These are phyloP conservation scores for Nakazawaea molendinolei DNA, from an alignment of 805 yeast genomes.

Conservation along the genomic window DNA sequence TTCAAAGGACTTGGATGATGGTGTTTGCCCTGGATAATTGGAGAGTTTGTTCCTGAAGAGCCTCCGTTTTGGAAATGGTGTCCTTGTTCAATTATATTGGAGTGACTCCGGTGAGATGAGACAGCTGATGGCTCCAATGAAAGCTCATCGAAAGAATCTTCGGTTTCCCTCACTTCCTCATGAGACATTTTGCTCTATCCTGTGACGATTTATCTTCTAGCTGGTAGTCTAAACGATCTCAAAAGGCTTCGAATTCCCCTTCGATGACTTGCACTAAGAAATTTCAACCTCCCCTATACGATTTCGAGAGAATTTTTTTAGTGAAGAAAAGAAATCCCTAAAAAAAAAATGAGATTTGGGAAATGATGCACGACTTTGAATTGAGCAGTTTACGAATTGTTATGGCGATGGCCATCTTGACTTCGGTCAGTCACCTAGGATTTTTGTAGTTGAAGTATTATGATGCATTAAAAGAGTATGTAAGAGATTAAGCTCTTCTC, in stretches of 20 bases:
- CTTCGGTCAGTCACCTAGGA: too few relatives aligned
- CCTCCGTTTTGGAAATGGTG: neutral
- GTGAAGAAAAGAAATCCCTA: too few relatives aligned
- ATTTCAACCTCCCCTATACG: too few relatives aligned
- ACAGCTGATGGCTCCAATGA: neutral
- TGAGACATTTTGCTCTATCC: neutral
- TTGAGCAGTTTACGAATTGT: too few relatives aligned
- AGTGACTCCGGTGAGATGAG: neutral
- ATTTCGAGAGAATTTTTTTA: too few relatives aligned
- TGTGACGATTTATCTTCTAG: neutral
- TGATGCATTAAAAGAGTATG: neutral
- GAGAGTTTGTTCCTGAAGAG: too few relatives aligned
- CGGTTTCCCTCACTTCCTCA: neutral
- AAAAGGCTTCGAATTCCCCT: too few relatives aligned
- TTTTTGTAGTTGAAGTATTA: too few relatives aligned
- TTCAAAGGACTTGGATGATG: constrained; percentile 23
- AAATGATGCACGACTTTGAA: too few relatives aligned
- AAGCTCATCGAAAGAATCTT: constrained; percentile 2
- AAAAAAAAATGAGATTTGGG: too few relatives aligned
- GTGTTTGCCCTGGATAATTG: neutral
- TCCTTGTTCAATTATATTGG: neutral
- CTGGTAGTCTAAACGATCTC: neutral
- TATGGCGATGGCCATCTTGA: too few relatives aligned
- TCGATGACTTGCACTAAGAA: too few relatives aligned
- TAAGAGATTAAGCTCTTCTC: constrained; percentile 5